Evolutionary conservation across 1,284 basidiomycete genomes (phyloP).

Genomic region (Meira miltonrushii): DNA sequence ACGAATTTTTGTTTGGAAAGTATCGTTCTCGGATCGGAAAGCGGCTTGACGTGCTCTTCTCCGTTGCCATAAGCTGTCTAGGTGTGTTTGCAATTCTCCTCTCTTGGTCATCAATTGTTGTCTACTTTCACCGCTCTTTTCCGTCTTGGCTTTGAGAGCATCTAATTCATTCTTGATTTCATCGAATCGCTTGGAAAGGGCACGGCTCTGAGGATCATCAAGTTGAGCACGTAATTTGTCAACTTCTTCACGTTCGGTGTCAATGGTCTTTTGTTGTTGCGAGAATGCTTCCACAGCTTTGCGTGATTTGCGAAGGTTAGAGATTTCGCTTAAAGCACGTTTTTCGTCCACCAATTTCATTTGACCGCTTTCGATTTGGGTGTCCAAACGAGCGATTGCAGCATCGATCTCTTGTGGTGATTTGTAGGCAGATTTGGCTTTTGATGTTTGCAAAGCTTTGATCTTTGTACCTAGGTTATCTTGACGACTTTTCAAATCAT

Average conservation of each 20-base stretch:
- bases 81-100: conserved; percentile 60
- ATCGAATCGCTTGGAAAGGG: conserved; percentile 74
- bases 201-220: conserved; percentile 85
- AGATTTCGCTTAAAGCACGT: conserved; percentile 82
- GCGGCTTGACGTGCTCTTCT: conserved; percentile 64
- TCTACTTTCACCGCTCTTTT: conserved; percentile 76
- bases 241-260: conserved; percentile 66
- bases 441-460: conserved; percentile 80
- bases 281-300: conserved; percentile 41
- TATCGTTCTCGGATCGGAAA: conserved; percentile 43
- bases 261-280: conserved; percentile 68
- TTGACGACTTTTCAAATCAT: conserved; percentile 76
- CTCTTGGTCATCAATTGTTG: conserved; percentile 84
- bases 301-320: conserved; percentile 57
- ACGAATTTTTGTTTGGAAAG: conserved; percentile 42
- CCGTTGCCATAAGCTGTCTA: conserved; percentile 67
- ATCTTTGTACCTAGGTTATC: conserved; percentile 79
- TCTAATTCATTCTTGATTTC: conserved; percentile 80
- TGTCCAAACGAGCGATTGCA: conserved; percentile 69
- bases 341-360: conserved; percentile 96
- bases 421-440: conserved; percentile 77
- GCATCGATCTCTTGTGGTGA: conserved; percentile 80
- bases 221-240: conserved; percentile 80
- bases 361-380: conserved; percentile 79
- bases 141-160: conserved; percentile 74